These are phyloP conservation scores for Fusarium luffae DNA, from an alignment of 2,329 filamentous ascomycete species.

Conservation along the genomic window DNA sequence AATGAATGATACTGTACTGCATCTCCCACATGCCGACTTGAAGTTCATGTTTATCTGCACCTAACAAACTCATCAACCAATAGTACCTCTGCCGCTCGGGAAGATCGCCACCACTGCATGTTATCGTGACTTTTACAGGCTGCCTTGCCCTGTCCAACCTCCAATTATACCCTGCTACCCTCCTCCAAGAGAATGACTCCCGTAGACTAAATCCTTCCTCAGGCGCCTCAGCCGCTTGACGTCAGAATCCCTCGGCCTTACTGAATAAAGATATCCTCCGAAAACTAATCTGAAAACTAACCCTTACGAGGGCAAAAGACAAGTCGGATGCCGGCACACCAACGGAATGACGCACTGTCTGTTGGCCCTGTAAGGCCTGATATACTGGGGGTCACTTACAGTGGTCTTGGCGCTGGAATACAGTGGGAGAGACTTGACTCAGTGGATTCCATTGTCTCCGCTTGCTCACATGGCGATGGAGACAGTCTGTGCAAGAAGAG, in stretches of 20 bases:
- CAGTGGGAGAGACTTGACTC: slow-evolving; percentile 13
- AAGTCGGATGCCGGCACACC: slow-evolving; percentile 36
- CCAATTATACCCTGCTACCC: not conserved
- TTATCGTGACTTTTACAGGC: not conserved
- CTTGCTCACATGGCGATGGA: slow-evolving; percentile 11
- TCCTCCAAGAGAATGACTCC: not conserved
- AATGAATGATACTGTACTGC: not conserved
- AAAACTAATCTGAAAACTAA: slow-evolving; percentile 31
- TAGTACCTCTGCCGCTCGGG: slow-evolving; percentile 17
- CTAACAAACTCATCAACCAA: slow-evolving; percentile 22
- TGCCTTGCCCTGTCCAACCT: not conserved
- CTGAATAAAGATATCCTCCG: slow-evolving; percentile 9
- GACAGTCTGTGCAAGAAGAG: not conserved
- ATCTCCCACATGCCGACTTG: not conserved
- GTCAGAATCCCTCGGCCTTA: slow-evolving; percentile 27
- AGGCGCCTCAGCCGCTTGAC: slow-evolving; percentile 36
- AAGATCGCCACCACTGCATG: slow-evolving; percentile 9
- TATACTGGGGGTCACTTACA: not conserved
- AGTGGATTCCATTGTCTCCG: slow-evolving; percentile 11
- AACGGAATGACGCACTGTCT: slow-evolving; percentile 38
- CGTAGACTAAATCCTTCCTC: not conserved
- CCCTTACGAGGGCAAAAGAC: slow-evolving; percentile 5
- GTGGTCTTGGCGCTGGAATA: not conserved
- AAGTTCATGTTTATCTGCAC: not conserved
- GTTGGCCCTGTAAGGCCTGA: slow-evolving; percentile 15